Base-by-base conservation (phyloP, 805 yeast genomes). In the Dipodascopsis uninucleata region DNA sequence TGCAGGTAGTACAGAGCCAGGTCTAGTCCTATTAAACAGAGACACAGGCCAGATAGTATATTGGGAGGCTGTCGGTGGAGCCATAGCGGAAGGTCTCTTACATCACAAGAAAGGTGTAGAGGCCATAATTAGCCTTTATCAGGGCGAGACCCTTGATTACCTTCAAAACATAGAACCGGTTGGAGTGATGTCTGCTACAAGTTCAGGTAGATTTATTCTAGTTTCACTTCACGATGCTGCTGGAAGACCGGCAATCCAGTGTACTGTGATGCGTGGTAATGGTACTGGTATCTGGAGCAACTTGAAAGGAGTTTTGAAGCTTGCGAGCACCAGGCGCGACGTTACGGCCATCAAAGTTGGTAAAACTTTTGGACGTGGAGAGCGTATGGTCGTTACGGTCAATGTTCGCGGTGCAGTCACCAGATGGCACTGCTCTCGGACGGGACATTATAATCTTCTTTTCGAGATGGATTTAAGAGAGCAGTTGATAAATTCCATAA, bases 51-150 rank as follows among this genome's bases (percentile, higher is more conserved):
- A 63, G 16, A 63, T 84, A 37, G 72, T 74, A 21, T 88, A 81
- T 62, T 83, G 82, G 67, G 95, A 85, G 58, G 77, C 85, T 42
- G 78, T 86, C 9, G 81, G 77, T 51, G 76, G 76, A 47, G 84
- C 87, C 0, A 79, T 87, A 0, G 77, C 85, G 1, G 70, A 77
- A 53, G 79, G 84, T 25, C 62, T 81, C 24, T 68, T 80, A 37
- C 65, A 75, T 64, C 64, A 65, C 37, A 62, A 63, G 33, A 59
- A 60, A 36, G 70, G 67, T 8, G 57, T 61, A 5, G 64, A 59
- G 31, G 47, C 55, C 7, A 20, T 22, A 6, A 36, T 45, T 36
- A 40, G 39, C 20, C 47, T 46, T 3, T 47, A 43, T 36, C 66
- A 67, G 38, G 69, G 71, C 12, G 97, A 89, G 60, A 59, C 61